Evolutionary conservation across 2,329 filamentous ascomycete species (phyloP).

Genomic region (Nemania abortiva): DNA sequence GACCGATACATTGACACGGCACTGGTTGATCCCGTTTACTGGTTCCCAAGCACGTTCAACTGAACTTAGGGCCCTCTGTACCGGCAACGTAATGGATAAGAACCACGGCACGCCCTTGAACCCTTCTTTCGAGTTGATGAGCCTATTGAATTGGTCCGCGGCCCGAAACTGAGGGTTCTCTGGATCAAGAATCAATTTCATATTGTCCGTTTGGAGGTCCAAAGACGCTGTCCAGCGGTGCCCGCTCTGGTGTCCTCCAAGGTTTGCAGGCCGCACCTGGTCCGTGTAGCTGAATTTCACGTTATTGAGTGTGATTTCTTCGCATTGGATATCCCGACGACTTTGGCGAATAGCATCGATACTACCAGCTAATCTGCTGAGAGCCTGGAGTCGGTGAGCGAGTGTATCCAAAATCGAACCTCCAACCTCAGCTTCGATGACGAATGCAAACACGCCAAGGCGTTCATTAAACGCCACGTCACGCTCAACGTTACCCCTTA

Average conservation of each 20-base stretch:
- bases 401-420: slow-evolving; percentile 70
- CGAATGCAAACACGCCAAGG: slow-evolving; percentile 72
- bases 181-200: slow-evolving; percentile 70
- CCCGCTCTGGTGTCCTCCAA: slow-evolving; percentile 32
- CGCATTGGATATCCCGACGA: slow-evolving; percentile 66
- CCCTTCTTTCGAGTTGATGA: slow-evolving; percentile 55
- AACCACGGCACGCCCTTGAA: slow-evolving; percentile 67
- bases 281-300: slow-evolving; percentile 77
- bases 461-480: slow-evolving; percentile 72
- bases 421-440: slow-evolving; percentile 69
- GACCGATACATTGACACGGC: slow-evolving; percentile 63
- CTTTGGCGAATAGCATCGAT: slow-evolving; percentile 73
- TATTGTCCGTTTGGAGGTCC: slow-evolving; percentile 65
- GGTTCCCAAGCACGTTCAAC: slow-evolving; percentile 68
- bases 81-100: slow-evolving; percentile 71
- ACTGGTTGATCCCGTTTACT: slow-evolving; percentile 58
- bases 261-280: slow-evolving; percentile 41
- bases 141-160: slow-evolving; percentile 69
- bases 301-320: slow-evolving; percentile 70
- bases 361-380: slow-evolving; percentile 78
- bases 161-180: slow-evolving; percentile 77
- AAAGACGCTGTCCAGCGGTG: slow-evolving; percentile 67
- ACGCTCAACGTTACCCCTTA: slow-evolving; percentile 67
- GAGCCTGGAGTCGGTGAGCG: slow-evolving; percentile 69
- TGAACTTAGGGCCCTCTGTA: slow-evolving; percentile 71